phyloP scores from a whole-genome alignment of 1,139 yeast species.

The Kodamaea fungicola region DNA sequence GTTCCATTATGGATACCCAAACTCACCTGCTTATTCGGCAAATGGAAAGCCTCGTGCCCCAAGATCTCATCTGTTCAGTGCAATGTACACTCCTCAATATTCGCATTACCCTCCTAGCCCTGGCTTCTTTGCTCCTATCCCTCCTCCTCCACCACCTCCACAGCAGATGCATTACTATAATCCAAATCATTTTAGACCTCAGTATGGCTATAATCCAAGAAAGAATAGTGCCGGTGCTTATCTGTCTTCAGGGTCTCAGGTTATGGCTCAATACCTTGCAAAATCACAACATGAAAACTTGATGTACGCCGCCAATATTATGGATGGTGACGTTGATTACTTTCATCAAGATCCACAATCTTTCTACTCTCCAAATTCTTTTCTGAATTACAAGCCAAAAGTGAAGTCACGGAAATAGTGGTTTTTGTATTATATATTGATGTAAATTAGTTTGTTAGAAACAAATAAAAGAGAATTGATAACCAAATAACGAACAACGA shows the following conservation, averaged over 20 bases:
- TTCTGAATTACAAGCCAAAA: background rate
- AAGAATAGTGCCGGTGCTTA: constrained; percentile 10
- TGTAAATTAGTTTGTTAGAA: no score
- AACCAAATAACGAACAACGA: background rate
- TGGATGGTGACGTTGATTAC: constrained; percentile 12
- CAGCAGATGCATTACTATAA: constrained; percentile 3
- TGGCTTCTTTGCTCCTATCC: constrained; percentile 10
- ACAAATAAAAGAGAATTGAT: no score
- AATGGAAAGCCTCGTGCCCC: background rate
- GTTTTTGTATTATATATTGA: background rate
- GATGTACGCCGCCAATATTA: constrained; percentile 53
- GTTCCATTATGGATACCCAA: background rate
- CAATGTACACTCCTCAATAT: constrained; percentile 6
- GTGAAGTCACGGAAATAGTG: constrained; percentile 2
- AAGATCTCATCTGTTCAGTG: constrained; percentile 2
- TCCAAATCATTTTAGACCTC: background rate
- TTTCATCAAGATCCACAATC: constrained; percentile 1
- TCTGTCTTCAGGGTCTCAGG: constrained; percentile 63
- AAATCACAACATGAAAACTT: constrained; percentile 62
- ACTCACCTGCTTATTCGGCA: background rate
- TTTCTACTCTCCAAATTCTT: background rate
- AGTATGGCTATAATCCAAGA: background rate
- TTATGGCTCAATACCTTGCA: constrained; percentile 74
- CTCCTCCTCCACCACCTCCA: background rate
- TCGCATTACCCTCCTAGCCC: constrained; percentile 3